Evolutionary conservation across 805 yeast genomes (phyloP), one percentile per base, ranked within the genome.

Genomic region (Suhomyces faveliae): DNA sequence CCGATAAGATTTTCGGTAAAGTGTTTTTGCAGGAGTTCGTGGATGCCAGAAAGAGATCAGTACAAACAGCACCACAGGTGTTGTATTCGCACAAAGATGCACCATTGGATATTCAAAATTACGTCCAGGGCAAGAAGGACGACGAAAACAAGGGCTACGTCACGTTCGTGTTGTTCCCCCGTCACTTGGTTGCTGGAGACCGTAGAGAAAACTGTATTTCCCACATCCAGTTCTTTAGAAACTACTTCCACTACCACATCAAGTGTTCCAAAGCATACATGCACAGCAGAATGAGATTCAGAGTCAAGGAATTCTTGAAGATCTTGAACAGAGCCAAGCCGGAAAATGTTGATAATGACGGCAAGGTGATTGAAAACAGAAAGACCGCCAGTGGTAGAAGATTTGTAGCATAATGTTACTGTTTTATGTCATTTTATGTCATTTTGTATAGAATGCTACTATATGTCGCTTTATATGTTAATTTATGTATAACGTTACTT

Each of bases 61-160:
- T 94, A 51, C 99, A 94, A 71, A 91, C 94, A 43, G 97, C 98
- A 1, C 99, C 99, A 13, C 99, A 94, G 74, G 99, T 94, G 45
- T 79, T 94, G 59, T 91, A 87, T 62, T 85, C 96, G 5, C 90
- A 85, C 63, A 79, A 77, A 53, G 97, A 89, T 58, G 89, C 97
- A n/a, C 99, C 99, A 7, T 76, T 89, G 60, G 99, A 94, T 48
- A 70, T 73, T 43, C 68, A 64, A 44, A 57, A 51, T 41, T 70
- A 60, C 35, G 76, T 70, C 27, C 61, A 72, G 35, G 80, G 76
- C 23, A 66, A 76, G 43, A 70, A 67, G 40, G 85, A 60, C 33
- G 63, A 64, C 42, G 75, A 70, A 29, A 73, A 72, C 54, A 73
- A 71, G 61, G 78, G 78, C 2, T 72, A 83, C 61, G 76, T 86